Percentiles rank a stretch among this genome's conserved stretches.
These are phyloP conservation scores for Citrullus amarus DNA, from an alignment of 306 rosid genomes.

Conservation along the genomic window DNA sequence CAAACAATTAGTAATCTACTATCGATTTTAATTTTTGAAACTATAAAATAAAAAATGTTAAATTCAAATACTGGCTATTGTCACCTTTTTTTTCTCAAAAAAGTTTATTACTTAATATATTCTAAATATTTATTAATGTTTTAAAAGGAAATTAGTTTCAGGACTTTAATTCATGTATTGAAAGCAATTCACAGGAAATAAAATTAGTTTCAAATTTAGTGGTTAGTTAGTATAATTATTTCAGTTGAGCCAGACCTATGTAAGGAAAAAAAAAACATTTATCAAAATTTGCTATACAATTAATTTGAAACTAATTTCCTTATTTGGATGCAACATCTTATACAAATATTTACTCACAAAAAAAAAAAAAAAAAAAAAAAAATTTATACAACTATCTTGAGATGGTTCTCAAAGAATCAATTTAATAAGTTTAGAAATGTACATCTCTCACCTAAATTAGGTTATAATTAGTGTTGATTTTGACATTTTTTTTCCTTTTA, in stretches of 20 bases:
- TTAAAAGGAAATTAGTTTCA: background rate
- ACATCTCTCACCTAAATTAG: slow-evolving; percentile 10
- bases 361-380: too few species aligned
- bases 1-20: too few species aligned
- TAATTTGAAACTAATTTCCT: background rate
- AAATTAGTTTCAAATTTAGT: background rate
- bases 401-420: background rate
- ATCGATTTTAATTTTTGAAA: too few species aligned
- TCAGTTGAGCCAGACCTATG: background rate
- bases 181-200: background rate
- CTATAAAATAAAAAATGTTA: too few species aligned
- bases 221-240: background rate
- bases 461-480: background rate
- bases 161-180: background rate
- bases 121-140: background rate
- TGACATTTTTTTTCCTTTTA: background rate
- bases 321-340: background rate
- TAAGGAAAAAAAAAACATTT: background rate
- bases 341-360: too few species aligned
- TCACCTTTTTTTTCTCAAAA: too few species aligned
- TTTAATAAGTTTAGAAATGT: slow-evolving; percentile 11
- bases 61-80: too few species aligned
- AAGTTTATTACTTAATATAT: background rate
- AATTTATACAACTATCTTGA: background rate
- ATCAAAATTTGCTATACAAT: background rate